Conservation (phyloP, 371 early-diverging fungal species). For the Ordospora colligata region DNA sequence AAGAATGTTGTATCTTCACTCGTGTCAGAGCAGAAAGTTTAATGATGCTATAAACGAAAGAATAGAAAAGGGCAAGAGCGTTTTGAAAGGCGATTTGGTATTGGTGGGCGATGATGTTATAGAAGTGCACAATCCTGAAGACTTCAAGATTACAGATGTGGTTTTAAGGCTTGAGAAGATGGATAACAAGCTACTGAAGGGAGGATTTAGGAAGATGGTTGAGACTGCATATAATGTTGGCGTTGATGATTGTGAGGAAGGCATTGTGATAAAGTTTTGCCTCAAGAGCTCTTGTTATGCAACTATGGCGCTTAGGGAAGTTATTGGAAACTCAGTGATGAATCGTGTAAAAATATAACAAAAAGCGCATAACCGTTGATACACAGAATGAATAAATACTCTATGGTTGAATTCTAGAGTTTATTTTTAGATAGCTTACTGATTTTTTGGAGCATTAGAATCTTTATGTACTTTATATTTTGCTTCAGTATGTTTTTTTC, state of each 20-base stretch:
- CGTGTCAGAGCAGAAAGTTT: slow-evolving; percentile 89
- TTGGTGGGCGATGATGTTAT: slow-evolving; percentile 5
- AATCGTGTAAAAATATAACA: background rate
- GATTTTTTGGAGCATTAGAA: background rate
- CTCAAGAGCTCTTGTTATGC: slow-evolving; percentile 77
- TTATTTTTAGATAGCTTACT: background rate
- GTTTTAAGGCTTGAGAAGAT: background rate
- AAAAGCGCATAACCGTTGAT: too few relatives aligned
- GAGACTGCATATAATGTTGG: slow-evolving; percentile 4
- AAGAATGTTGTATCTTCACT: slow-evolving; percentile 80
- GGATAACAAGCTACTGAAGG: slow-evolving; percentile 35
- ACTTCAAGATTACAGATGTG: slow-evolving; percentile 61
- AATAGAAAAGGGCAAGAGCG: slow-evolving; percentile 66
- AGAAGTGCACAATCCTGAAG: slow-evolving; percentile 64
- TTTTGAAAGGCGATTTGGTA: slow-evolving; percentile 77
- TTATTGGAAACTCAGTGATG: slow-evolving; percentile 64
- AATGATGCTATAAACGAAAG: slow-evolving; percentile 74
- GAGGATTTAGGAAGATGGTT: slow-evolving; percentile 33
- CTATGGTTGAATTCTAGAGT: background rate
- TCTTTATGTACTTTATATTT: background rate
- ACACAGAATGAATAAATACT: too few relatives aligned
- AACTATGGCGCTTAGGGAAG: slow-evolving; percentile 85
- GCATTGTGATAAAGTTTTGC: slow-evolving; percentile 67
- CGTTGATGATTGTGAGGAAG: slow-evolving; percentile 5
- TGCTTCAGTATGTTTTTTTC: background rate